These are phyloP conservation scores for Paramyrothecium sp. DNA, from an alignment of 2,329 filamentous ascomycete genomes.

Conservation along the genomic window DNA sequence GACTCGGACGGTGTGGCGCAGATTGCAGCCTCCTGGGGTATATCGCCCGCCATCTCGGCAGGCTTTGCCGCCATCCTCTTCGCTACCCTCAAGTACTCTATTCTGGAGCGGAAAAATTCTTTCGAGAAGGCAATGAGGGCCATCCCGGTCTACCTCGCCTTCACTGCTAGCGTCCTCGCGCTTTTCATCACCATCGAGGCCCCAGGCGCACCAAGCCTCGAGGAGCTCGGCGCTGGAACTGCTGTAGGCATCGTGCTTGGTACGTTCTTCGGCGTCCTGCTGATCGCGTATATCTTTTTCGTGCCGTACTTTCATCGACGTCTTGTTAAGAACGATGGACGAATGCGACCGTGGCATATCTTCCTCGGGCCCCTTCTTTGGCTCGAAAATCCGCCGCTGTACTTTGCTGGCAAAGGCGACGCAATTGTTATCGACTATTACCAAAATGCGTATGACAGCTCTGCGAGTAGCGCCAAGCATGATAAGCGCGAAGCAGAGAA, in stretches of 20 bases:
- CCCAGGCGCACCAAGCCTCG: constrained; percentile 17
- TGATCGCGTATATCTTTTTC: constrained; percentile 31
- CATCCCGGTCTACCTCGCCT: constrained; percentile 20
- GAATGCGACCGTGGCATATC: constrained; percentile 29
- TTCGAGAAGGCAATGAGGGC: constrained; percentile 13
- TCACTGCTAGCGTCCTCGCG: constrained; percentile 17
- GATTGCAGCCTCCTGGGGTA: constrained; percentile 16
- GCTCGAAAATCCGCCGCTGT: constrained; percentile 18
- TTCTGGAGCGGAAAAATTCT: constrained; percentile 11
- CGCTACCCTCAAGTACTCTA: constrained; percentile 11
- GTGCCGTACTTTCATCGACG: constrained; percentile 31
- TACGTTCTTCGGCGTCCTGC: constrained; percentile 27
- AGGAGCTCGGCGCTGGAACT: constrained; percentile 29
- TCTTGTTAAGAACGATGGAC: constrained; percentile 28
- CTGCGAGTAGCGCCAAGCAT: constrained; percentile 1
- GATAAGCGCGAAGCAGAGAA: not conserved
- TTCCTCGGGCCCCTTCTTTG: constrained; percentile 34
- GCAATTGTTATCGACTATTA: constrained; percentile 25
- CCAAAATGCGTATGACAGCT: constrained; percentile 1
- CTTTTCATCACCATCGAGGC: constrained; percentile 18
- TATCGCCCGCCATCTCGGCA: constrained; percentile 14
- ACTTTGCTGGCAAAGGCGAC: constrained; percentile 19
- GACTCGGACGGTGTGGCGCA: constrained; percentile 16
- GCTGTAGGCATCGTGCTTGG: constrained; percentile 22
- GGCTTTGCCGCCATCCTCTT: constrained; percentile 13